Evolutionary conservation across 345 rosid species (phyloP), one percentile per base, ranked within the genome.

Genomic region (Arabis alpina): DNA sequence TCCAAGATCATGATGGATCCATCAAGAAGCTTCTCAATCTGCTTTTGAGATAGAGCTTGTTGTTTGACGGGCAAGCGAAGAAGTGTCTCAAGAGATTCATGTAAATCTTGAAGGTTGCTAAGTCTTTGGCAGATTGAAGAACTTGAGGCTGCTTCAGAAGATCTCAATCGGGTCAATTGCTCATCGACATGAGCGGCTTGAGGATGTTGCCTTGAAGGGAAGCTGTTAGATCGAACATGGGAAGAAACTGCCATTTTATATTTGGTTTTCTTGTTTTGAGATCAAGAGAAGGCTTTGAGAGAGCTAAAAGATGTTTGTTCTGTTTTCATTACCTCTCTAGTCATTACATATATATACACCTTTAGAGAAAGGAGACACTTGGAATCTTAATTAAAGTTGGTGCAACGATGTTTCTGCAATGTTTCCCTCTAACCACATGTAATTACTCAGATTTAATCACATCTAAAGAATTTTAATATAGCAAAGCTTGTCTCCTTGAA

Each of bases 201-300:
- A 28, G 83, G 84, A 64, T 86, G 87, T 36, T 75, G 71, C 39
- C 72, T 78, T 3, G 78, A 69, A 10, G 83, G 88, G 49, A 74
- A 70, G 65, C 85, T 82, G 68, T 80, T 78, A 2, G 90, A 86
- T 2, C 90, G 76, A 63, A 64, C 10, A 53, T 84, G 91, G 71
- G 8, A 79, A 49, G 76, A 70, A n/a, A 72, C 27, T 5, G 78
- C 70, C 87, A 84, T 82, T 77, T 79, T 34, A 34, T 34, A 14
- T 59, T 49, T 54, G 4, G 61, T 56, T 50, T 56, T 64, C 51
- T 64, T 39, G 66, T 19, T 41, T 64, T 45, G 53, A 53, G 54
- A 66, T 49, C 44, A 45, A 32, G 48, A 51, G n/a, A 58, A 49
- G 19, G 32, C 54, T 39, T 39, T 64, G 53, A 59, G 52, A 30